A percentile compares a stretch with the other conserved stretches of the same genome.
These are phyloP conservation scores for Rhizopogon rudus DNA, from an alignment of 768 basidiomycete genomes.

Conservation along the genomic window DNA sequence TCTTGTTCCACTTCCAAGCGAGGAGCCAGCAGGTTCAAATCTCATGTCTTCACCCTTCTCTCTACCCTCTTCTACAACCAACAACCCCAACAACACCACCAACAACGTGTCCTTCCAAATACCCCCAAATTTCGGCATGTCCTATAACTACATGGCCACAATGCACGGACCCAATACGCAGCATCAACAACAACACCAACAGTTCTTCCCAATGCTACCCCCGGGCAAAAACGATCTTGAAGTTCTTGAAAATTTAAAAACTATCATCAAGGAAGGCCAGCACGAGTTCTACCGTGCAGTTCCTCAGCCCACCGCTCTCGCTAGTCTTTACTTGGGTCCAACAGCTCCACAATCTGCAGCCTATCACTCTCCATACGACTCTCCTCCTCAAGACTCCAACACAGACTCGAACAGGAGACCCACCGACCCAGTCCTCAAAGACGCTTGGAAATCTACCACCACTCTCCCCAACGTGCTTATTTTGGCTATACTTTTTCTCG, in stretches of 20 bases:
- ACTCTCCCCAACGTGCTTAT: conserved; percentile 26
- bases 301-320: conserved; percentile 62
- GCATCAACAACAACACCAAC: conserved; percentile 11
- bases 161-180: conserved; percentile 18
- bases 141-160: conserved; percentile 30
- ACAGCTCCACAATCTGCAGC: conserved; percentile 6
- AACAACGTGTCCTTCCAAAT: conserved; percentile 29
- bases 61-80: conserved; percentile 28
- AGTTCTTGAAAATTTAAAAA: conserved; percentile 70
- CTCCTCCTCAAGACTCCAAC: conserved; percentile 5
- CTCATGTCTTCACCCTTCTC: conserved; percentile 36
- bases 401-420: conserved; percentile 18
- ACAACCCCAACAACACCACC: conserved; percentile 22
- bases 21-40: conserved; percentile 37
- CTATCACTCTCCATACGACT: conserved; percentile 6
- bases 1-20: conserved; percentile 46
- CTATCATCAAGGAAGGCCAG: conserved; percentile 64
- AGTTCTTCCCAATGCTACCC: conserved; percentile 31
- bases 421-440: conserved; percentile 15
- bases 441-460: background rate
- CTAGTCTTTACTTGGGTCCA: conserved; percentile 60
- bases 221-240: conserved; percentile 67
- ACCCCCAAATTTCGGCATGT: conserved; percentile 33
- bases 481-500: conserved; percentile 1
- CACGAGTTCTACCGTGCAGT: conserved; percentile 66